Conservation (phyloP, 371 early-diverging fungal genomes). For the Amoeboradix gromovi region DNA sequence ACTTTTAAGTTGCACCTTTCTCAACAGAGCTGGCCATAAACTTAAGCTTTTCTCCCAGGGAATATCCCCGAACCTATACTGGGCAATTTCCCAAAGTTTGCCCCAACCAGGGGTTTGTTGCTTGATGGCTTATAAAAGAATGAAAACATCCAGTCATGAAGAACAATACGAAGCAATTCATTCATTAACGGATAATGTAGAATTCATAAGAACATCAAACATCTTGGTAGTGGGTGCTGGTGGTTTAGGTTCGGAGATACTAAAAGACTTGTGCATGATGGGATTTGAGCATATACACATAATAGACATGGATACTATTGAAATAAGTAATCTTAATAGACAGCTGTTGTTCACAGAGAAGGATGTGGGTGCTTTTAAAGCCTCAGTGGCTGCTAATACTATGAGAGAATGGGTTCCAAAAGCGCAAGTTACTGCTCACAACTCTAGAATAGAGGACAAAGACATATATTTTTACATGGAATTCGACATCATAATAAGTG, state of each 20-base stretch:
- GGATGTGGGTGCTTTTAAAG: conserved; percentile 41
- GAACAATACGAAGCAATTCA: not conserved
- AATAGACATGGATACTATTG: conserved; percentile 50
- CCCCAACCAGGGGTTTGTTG: too few relatives aligned
- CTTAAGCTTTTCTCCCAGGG: too few relatives aligned
- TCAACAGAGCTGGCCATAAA: too few relatives aligned
- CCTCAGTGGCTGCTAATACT: conserved; percentile 59
- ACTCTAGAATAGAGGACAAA: conserved; percentile 53
- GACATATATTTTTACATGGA: conserved; percentile 60
- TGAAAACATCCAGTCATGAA: not conserved
- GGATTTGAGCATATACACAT: conserved; percentile 32
- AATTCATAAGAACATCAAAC: conserved; percentile 4
- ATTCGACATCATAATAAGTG: conserved; percentile 63
- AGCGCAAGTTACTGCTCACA: not conserved
- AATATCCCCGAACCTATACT: too few relatives aligned
- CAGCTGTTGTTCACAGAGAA: conserved; percentile 33
- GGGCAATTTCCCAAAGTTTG: not conserved
- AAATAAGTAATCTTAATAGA: conserved; percentile 40
- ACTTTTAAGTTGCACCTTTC: too few relatives aligned
- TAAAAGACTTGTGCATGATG: conserved; percentile 30
- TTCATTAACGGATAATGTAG: not conserved
- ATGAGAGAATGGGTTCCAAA: conserved; percentile 43
- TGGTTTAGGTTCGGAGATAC: conserved; percentile 30
- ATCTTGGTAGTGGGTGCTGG: conserved; percentile 26
- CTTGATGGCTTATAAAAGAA: not conserved